These are phyloP conservation scores for Sphaerostilbella broomeana DNA, from an alignment of 2,329 filamentous ascomycete species.

Conservation along the genomic window DNA sequence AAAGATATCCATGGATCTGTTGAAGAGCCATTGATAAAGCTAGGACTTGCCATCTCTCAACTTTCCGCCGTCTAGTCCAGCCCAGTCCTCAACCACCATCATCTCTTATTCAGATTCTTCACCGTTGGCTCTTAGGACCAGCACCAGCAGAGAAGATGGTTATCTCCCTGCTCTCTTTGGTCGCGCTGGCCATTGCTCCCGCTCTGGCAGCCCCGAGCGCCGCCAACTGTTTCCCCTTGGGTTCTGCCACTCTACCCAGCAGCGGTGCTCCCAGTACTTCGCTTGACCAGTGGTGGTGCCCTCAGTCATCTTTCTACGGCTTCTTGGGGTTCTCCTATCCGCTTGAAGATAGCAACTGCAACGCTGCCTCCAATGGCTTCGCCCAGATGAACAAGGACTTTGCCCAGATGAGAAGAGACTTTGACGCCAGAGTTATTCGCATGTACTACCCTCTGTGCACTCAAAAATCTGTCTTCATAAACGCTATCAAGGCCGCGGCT, in stretches of 20 bases:
- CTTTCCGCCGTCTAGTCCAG: too few species aligned
- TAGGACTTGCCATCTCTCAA: too few species aligned
- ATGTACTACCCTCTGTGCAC: slow-evolving; percentile 20
- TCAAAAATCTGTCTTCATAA: slow-evolving; percentile 15
- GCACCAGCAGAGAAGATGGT: too few species aligned
- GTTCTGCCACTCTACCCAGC: slow-evolving; percentile 13
- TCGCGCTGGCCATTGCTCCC: slow-evolving; percentile 10
- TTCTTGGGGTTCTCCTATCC: slow-evolving; percentile 19
- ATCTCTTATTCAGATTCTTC: too few species aligned
- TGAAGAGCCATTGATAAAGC: too few species aligned
- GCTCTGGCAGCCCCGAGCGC: slow-evolving; percentile 9
- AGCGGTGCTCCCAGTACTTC: slow-evolving; percentile 12
- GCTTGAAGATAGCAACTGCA: slow-evolving; percentile 17
- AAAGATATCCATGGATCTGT: too few species aligned
- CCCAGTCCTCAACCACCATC: too few species aligned
- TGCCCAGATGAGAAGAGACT: slow-evolving; percentile 18
- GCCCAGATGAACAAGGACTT: slow-evolving; percentile 17
- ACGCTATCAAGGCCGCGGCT: slow-evolving; percentile 16
- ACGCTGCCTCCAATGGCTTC: slow-evolving; percentile 12
- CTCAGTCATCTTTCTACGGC: slow-evolving; percentile 16
- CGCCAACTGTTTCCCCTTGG: slow-evolving; percentile 17
- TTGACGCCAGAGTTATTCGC: slow-evolving; percentile 17
- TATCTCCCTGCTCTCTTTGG: slow-evolving; percentile 8
- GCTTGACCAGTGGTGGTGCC: slow-evolving; percentile 17
- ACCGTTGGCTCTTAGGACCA: too few species aligned